Percentiles rank a stretch among this genome's conserved stretches.
Evolutionary conservation across 306 rosid species (phyloP).

Genomic region (Herpetospermum pedunculosum): DNA sequence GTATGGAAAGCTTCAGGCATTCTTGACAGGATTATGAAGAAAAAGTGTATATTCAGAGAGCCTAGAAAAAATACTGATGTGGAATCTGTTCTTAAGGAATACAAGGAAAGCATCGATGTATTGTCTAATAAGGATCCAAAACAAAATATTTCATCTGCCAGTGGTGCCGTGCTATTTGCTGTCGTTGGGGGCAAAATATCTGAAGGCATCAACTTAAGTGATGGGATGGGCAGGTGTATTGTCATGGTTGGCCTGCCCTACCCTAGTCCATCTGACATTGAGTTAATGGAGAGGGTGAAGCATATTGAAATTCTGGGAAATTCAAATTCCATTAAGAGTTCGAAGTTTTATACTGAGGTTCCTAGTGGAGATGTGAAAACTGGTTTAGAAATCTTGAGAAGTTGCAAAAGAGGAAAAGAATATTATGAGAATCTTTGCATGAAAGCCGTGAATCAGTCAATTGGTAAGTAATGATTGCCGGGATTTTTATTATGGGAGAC

Average conservation of each 20-base stretch:
- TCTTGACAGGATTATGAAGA: slow-evolving; percentile 65
- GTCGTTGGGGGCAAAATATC: slow-evolving; percentile 94
- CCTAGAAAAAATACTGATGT: slow-evolving; percentile 74
- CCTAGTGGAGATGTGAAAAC: slow-evolving; percentile 37
- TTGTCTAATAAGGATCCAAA: slow-evolving; percentile 27
- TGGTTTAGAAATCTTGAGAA: slow-evolving; percentile 66
- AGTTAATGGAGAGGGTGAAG: slow-evolving; percentile 83
- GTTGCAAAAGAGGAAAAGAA: slow-evolving; percentile 81
- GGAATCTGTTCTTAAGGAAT: slow-evolving; percentile 70
- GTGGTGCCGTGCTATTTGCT: slow-evolving; percentile 76
- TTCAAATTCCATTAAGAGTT: slow-evolving; percentile 22
- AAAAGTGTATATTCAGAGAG: slow-evolving; percentile 74
- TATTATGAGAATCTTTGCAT: slow-evolving; percentile 95
- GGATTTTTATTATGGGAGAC: not conserved
- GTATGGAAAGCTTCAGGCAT: slow-evolving; percentile 75
- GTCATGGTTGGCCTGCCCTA: slow-evolving; percentile 97
- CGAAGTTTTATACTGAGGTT: slow-evolving; percentile 23
- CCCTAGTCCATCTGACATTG: slow-evolving; percentile 80
- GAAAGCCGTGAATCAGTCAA: slow-evolving; percentile 97
- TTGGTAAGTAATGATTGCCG: slow-evolving; percentile 38
- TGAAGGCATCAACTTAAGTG: slow-evolving; percentile 95
- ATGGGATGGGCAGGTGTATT: slow-evolving; percentile 90
- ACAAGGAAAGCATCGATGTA: slow-evolving; percentile 48
- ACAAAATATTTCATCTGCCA: slow-evolving; percentile 31
- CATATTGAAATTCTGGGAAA: slow-evolving; percentile 62